Base-by-base conservation (phyloP, 768 basidiomycete species). In the Xerocomus brunneocitrinus region DNA sequence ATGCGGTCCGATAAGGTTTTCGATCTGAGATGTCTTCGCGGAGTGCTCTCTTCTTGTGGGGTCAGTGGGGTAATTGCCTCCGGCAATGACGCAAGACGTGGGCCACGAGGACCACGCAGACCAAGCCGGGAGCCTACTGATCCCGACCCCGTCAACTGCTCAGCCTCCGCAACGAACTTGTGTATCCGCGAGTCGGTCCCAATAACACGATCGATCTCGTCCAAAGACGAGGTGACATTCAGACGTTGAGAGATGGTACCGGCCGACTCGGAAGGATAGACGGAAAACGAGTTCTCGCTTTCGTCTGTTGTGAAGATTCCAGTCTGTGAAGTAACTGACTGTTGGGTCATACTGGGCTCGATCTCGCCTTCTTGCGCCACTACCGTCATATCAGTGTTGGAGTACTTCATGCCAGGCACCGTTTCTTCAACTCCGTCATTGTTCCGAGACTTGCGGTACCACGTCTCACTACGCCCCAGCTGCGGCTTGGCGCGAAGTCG, bases 1-100 rank as follows among this genome's bases (percentile, higher is more conserved):
- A 77, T 73, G 44, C 76, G 76, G 32, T 60, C 57, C 34, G 76
- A 64, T 65, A 83, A 79, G 19, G 66, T 69, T 40, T 60, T 58
- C 19, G 58, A 56, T 53, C 54, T 58, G 44, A 24, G 24, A 24
- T 57, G 55, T 60, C 55, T 64, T 54, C 54, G 62, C 49, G 62
- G 61, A 32, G 60, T 57, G 58, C 60, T 62, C 59, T 63, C 52
- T 56, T 58, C 55, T 53, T 62, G 57, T 35, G 62, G 41, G 53
- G 22, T 35, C 47, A 47, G 34, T 38, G 40, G 14, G 10, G 43
- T 16, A 44, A 40, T 47, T 40, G 52, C 60, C 45, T 58, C 61
- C 3, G 60, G 53, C 51, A 58, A 45, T 47, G 57, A 58, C 28
- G 56, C 55, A 41, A 54, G 59, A 16, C 50, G 61, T 46, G 60